Conservation (phyloP, 352 stramenopile genomes). For the Aphanomyces cochlioides region DNA sequence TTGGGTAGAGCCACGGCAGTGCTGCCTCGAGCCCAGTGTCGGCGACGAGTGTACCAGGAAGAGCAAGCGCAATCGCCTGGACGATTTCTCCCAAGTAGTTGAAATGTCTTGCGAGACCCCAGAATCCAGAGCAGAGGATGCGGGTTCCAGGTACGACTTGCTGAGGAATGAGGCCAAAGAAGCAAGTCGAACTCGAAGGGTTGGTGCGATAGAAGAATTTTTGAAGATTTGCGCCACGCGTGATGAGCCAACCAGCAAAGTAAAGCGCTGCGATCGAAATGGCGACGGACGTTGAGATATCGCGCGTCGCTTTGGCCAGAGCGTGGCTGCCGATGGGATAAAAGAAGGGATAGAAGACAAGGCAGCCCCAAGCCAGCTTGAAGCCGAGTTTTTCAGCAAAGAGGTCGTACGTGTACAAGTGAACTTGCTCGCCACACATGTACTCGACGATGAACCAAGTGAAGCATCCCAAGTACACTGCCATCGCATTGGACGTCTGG, state of each 20-base stretch:
- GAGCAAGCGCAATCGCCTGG: conserved; percentile 24
- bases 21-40: conserved; percentile 1
- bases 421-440: conserved; percentile 26
- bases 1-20: conserved; percentile 29
- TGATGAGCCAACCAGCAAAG: conserved; percentile 29
- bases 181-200: conserved; percentile 3
- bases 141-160: neutral
- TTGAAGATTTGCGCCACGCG: conserved; percentile 32
- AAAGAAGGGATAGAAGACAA: conserved; percentile 31
- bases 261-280: conserved; percentile 19
- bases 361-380: conserved; percentile 32
- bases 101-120: conserved; percentile 30
- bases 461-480: conserved; percentile 22
- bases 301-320: neutral
- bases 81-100: conserved; percentile 33
- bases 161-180: neutral
- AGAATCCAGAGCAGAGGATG: conserved; percentile 29
- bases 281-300: neutral
- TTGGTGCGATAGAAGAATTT: conserved; percentile 29
- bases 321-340: conserved; percentile 19
- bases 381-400: conserved; percentile 32
- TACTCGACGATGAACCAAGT: conserved; percentile 32
- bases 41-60: conserved; percentile 21
- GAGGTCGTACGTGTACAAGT: conserved; percentile 32
- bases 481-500: conserved; percentile 1